Percentiles rank a stretch among this genome's conserved stretches.
Evolutionary conservation across 2,329 filamentous ascomycete genomes (phyloP).

Genomic region (Geosmithia flava): DNA sequence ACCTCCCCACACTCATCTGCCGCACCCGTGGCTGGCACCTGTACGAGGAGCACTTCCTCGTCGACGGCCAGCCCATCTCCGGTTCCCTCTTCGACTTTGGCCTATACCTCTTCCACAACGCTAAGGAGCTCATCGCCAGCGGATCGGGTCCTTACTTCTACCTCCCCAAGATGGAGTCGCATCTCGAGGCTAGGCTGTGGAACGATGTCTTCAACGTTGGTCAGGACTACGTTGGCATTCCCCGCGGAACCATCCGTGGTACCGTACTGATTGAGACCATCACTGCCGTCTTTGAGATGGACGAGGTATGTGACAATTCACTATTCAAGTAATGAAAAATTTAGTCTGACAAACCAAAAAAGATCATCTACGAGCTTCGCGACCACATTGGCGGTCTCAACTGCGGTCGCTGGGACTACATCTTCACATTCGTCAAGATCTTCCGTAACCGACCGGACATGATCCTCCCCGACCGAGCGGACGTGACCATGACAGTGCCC

Average conservation of each 20-base stretch:
- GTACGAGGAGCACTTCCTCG: slow-evolving; percentile 84
- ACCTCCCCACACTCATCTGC: slow-evolving; percentile 68
- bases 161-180: slow-evolving; percentile 83
- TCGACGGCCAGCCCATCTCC: slow-evolving; percentile 79
- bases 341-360: too few relatives aligned
- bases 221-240: slow-evolving; percentile 74
- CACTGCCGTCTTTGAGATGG: slow-evolving; percentile 86
- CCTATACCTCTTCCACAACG: slow-evolving; percentile 92
- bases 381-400: slow-evolving; percentile 83
- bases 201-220: slow-evolving; percentile 85
- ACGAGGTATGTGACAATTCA: slow-evolving; percentile 37
- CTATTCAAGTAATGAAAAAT: background rate
- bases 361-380: slow-evolving; percentile 88
- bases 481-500: slow-evolving; percentile 82
- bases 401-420: slow-evolving; percentile 92
- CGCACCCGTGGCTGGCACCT: slow-evolving; percentile 84
- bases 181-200: slow-evolving; percentile 82
- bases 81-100: slow-evolving; percentile 82
- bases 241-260: slow-evolving; percentile 70
- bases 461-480: slow-evolving; percentile 72
- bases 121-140: slow-evolving; percentile 62
- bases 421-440: slow-evolving; percentile 91
- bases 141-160: slow-evolving; percentile 83
- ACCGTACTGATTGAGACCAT: slow-evolving; percentile 91
- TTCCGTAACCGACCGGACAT: slow-evolving; percentile 82